phyloP scores from a whole-genome alignment of 1,284 basidiomycete species.

The Fomitopsis palustris region DNA sequence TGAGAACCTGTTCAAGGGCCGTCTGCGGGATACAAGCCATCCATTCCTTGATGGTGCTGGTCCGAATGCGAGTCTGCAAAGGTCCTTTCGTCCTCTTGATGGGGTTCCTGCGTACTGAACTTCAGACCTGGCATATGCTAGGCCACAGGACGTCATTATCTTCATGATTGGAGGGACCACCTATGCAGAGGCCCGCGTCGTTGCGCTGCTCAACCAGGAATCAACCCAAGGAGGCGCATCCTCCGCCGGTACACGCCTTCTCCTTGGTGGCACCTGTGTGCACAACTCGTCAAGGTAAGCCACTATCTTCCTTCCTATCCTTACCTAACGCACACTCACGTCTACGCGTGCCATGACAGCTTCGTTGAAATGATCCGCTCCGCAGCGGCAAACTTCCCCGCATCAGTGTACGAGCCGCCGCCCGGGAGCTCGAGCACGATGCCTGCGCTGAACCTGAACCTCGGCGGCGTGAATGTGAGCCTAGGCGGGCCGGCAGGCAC shows the following conservation, averaged over 20 bases:
- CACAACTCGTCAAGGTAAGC: constrained; percentile 89
- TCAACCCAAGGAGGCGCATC: constrained; percentile 39
- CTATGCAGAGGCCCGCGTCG: constrained; percentile 86
- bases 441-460: constrained; percentile 81
- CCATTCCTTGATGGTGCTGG: constrained; percentile 81
- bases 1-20: constrained; percentile 86
- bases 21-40: constrained; percentile 85
- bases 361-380: constrained; percentile 74
- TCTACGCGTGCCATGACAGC: constrained; percentile 38
- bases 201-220: constrained; percentile 86
- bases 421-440: constrained; percentile 64
- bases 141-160: constrained; percentile 91
- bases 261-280: constrained; percentile 90
- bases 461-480: constrained; percentile 88
- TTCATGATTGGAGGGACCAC: constrained; percentile 95
- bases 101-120: background rate
- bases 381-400: constrained; percentile 57
- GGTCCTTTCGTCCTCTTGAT: constrained; percentile 36
- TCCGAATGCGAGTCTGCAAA: constrained; percentile 64
- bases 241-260: constrained; percentile 61
- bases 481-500: constrained; percentile 81
- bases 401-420: constrained; percentile 66
- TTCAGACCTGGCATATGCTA: constrained; percentile 25
- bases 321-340: background rate
- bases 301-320: background rate